Evolutionary conservation across 495 filamentous ascomycete genomes (phyloP), one percentile per base, ranked within the genome.

Genomic region (Hypoxylon trugodes): DNA sequence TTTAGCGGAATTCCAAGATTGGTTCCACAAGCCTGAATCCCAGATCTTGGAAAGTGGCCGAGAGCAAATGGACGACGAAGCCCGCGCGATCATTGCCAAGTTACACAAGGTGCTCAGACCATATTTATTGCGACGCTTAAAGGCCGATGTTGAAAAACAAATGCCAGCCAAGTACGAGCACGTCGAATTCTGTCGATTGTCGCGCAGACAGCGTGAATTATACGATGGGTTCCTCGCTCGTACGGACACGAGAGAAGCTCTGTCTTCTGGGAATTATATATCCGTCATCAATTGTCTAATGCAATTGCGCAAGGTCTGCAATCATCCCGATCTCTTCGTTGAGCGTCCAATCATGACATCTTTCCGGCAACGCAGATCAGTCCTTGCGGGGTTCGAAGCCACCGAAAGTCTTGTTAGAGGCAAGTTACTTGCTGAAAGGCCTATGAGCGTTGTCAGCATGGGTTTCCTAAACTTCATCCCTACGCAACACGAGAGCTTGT

Each of bases 141-240:
- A 99, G 76, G 91, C 93, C 38, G 96, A 99, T 71, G 96, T 99
- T 18, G 96, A 99, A 80, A 98, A 99, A 76, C 94, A 98, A 69
- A 97, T 99, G 92, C 96, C 96, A 0, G 92, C 85, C 24, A 99
- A 99, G 70, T 96, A 96, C 68, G 96, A 99, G 70, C 92, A 96
- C 71, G 91, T 99, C 25, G 89, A 97, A 46, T 94, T 93, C 68
- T 99, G 96, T 73, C 87, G 92, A 32, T 82, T 99, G 1, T 97
- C 93, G 9, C 96, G 97, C 71, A 87, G 96, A 18, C 96, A 99
- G 69, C 85, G 96, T 32, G 94, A 94, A 73, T 76, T 99, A 13
- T 99, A 99, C 71, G 94, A 99, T 75, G 93, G 92, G 3, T 99
- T 97, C 74, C 89, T 99, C 80, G 91, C 91, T n/a, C 88, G 92